Conservation (phyloP, 208 protist species). For the Leishmania tarentolae region DNA sequence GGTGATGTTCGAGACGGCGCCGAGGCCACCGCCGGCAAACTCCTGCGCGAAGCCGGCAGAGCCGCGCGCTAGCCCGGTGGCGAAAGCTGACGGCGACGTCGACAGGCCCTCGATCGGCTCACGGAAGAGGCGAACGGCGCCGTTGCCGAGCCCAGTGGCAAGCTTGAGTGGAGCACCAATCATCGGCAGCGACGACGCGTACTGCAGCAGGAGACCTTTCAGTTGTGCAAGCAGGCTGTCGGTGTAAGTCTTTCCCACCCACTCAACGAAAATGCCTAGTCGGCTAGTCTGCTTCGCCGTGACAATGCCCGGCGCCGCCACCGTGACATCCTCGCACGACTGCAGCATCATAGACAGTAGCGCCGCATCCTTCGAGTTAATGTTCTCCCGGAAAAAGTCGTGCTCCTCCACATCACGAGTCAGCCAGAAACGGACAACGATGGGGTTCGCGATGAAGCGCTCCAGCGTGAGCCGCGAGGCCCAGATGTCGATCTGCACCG, state of each 20-base stretch:
- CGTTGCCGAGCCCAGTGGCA: conserved; percentile 71
- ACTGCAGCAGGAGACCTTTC: conserved; percentile 79
- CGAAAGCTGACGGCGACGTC: conserved; percentile 77
- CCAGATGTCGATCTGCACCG: conserved; percentile 60
- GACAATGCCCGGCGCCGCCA: conserved; percentile 74
- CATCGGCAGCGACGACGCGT: conserved; percentile 86
- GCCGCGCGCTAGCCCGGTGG: conserved; percentile 70
- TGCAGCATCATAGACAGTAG: conserved; percentile 85
- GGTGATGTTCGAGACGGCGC: conserved; percentile 82
- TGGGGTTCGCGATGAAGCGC: conserved; percentile 87
- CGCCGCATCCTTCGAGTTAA: conserved; percentile 65
- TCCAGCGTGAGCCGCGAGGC: conserved; percentile 73
- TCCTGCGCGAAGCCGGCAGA: conserved; percentile 69
- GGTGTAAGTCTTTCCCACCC: conserved; percentile 76
- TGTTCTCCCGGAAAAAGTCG: conserved; percentile 83
- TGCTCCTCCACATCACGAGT: conserved; percentile 69
- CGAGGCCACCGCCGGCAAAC: conserved; percentile 73
- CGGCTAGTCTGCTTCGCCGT: conserved; percentile 57
- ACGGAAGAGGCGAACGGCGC: conserved; percentile 81
- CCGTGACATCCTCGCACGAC: conserved; percentile 79
- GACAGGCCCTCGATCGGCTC: conserved; percentile 79
- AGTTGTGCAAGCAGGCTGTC: conserved; percentile 68
- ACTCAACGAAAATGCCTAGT: conserved; percentile 67
- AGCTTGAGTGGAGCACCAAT: conserved; percentile 86
- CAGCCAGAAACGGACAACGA: conserved; percentile 84